phyloP scores from a whole-genome alignment of 2,329 filamentous ascomycete genomes.

The Ophiostoma montium region DNA sequence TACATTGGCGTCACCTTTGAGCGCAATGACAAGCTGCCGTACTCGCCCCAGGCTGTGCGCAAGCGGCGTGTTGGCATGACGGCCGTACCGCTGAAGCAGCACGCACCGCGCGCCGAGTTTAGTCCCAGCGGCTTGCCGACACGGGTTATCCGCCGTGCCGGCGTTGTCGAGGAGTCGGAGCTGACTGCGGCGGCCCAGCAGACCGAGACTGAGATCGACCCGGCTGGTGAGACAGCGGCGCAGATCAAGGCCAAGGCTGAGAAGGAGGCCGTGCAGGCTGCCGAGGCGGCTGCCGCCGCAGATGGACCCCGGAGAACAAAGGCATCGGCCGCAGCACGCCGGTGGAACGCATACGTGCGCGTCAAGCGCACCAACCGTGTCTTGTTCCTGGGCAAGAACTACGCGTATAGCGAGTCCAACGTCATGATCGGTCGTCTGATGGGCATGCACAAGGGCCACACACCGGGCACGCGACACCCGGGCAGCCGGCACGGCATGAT shows the following conservation, averaged over 20 bases:
- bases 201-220: neutral
- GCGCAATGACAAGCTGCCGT: conserved; percentile 66
- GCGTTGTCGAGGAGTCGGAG: conserved; percentile 7
- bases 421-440: conserved; percentile 43
- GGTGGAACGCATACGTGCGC: conserved; percentile 14
- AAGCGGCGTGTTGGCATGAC: conserved; percentile 65
- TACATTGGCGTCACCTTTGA: conserved; percentile 91
- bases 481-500: conserved; percentile 36
- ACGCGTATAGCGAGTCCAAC: conserved; percentile 47
- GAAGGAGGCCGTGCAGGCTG: conserved; percentile 3
- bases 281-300: neutral
- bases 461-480: conserved; percentile 30
- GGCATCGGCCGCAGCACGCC: conserved; percentile 8
- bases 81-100: conserved; percentile 27
- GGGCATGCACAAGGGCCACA: conserved; percentile 33
- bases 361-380: conserved; percentile 12
- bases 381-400: conserved; percentile 23
- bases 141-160: conserved; percentile 19
- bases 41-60: conserved; percentile 57
- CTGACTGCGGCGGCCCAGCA: neutral
- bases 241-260: neutral
- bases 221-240: neutral
- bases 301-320: conserved; percentile 1
- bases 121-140: conserved; percentile 22
- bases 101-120: conserved; percentile 21